Evolutionary conservation across 2,329 filamentous ascomycete species (phyloP).

Genomic region (Dichotomopilus funicola): DNA sequence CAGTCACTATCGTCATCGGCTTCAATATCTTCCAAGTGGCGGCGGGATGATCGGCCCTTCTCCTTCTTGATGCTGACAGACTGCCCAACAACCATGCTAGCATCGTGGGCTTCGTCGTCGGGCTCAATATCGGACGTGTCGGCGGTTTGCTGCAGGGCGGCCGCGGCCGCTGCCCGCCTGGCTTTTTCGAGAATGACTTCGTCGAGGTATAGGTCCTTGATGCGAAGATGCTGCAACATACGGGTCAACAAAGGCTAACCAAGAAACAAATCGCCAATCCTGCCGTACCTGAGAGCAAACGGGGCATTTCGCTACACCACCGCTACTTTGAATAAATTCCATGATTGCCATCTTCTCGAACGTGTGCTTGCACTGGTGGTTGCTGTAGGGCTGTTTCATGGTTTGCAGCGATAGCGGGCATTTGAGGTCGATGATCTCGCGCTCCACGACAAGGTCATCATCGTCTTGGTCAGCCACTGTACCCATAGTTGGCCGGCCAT

Average conservation of each 20-base stretch:
- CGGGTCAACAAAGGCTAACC: neutral
- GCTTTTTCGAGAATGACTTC: constrained; percentile 51
- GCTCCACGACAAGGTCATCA: constrained; percentile 62
- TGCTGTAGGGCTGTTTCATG: constrained; percentile 62
- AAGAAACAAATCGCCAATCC: neutral
- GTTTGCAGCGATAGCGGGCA: constrained; percentile 62
- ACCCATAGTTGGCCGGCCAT: constrained; percentile 36
- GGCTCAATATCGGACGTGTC: constrained; percentile 34
- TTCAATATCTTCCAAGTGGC: constrained; percentile 13
- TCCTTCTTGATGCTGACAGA: constrained; percentile 25
- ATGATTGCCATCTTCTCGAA: constrained; percentile 62
- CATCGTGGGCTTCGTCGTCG: constrained; percentile 29
- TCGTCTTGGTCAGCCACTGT: constrained; percentile 38
- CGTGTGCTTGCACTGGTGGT: constrained; percentile 60
- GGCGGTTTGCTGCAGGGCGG: constrained; percentile 38
- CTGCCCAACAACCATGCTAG: constrained; percentile 19
- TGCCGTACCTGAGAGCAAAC: constrained; percentile 54
- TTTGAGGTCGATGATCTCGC: constrained; percentile 57
- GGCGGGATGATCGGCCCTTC: constrained; percentile 11
- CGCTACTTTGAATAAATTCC: constrained; percentile 39
- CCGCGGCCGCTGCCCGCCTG: constrained; percentile 42
- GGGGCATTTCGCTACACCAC: constrained; percentile 49
- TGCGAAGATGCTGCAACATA: constrained; percentile 38
- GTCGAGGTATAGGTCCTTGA: constrained; percentile 51
- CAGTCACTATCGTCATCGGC: constrained; percentile 11